Evolutionary conservation across 202 grass and related monocot species (phyloP).

Genomic region (Zoysia matrella): DNA sequence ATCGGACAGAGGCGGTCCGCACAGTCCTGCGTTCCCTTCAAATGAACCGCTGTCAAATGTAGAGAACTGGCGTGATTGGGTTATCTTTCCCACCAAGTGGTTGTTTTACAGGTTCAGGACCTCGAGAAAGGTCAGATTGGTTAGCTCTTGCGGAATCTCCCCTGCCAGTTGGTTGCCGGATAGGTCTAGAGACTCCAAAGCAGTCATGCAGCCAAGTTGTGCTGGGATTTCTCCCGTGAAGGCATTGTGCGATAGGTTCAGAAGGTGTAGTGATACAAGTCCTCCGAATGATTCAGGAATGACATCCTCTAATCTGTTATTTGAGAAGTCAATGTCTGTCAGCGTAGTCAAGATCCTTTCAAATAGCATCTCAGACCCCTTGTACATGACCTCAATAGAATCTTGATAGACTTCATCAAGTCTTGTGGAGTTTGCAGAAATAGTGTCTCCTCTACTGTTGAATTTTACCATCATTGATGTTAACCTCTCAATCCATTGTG

Average conservation of each 20-base stretch:
- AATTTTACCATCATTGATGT: conserved; percentile 33
- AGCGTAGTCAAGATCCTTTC: conserved; percentile 34
- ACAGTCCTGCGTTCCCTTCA: conserved; percentile 12
- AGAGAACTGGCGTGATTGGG: conserved; percentile 8
- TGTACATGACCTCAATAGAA: conserved; percentile 42
- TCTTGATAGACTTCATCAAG: conserved; percentile 4
- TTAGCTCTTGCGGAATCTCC: conserved; percentile 52
- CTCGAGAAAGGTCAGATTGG: conserved; percentile 50
- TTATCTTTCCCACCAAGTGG: conserved; percentile 51
- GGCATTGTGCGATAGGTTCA: conserved; percentile 56
- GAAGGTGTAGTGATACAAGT: conserved; percentile 32
- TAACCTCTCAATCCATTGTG: conserved; percentile 35
- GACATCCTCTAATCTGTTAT: conserved; percentile 46
- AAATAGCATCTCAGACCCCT: conserved; percentile 28
- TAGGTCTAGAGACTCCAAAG: conserved; percentile 65
- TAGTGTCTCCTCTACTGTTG: background rate
- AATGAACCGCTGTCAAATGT: conserved; percentile 56
- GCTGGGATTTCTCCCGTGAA: conserved; percentile 43
- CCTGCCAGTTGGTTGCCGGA: conserved; percentile 60
- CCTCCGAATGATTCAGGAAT: conserved; percentile 51
- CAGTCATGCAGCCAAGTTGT: conserved; percentile 41
- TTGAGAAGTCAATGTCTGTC: conserved; percentile 56
- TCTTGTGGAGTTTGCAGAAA: background rate
- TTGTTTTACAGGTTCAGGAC: conserved; percentile 54
- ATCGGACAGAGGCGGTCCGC: conserved; percentile 37